Percentiles rank a stretch among this genome's conserved stretches.
Evolutionary conservation across 176 grass and related monocot species (phyloP).

Genomic region (Sorghum bicolor): DNA sequence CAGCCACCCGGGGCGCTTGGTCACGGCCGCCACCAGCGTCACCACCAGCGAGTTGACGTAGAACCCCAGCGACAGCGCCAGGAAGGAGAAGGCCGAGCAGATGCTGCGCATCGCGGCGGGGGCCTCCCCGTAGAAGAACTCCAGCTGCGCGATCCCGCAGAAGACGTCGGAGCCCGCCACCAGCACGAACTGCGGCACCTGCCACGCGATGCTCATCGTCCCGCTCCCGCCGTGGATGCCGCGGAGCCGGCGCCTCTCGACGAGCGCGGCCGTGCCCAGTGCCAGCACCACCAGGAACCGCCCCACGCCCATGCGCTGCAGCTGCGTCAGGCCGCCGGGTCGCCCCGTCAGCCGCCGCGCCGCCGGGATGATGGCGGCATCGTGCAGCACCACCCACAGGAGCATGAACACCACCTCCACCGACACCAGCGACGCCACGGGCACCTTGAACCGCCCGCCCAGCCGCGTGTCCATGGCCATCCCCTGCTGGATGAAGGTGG

Average conservation of each 20-base stretch:
- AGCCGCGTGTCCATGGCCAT: slow-evolving; percentile 54
- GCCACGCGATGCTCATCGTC: slow-evolving; percentile 53
- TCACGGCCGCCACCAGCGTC: slow-evolving; percentile 42
- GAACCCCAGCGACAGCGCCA: slow-evolving; percentile 59
- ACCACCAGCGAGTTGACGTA: slow-evolving; percentile 74
- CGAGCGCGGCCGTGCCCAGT: slow-evolving; percentile 52
- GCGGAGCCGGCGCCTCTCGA: slow-evolving; percentile 54
- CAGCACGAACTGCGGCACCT: slow-evolving; percentile 73
- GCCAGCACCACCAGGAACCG: slow-evolving; percentile 55
- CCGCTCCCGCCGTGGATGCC: background rate
- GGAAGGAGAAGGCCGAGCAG: slow-evolving; percentile 71
- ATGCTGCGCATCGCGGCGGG: slow-evolving; percentile 76
- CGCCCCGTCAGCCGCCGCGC: slow-evolving; percentile 25
- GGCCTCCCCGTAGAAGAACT: slow-evolving; percentile 87
- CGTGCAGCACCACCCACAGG: slow-evolving; percentile 55
- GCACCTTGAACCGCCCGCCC: slow-evolving; percentile 41
- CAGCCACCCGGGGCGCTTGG: slow-evolving; percentile 40
- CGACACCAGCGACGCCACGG: slow-evolving; percentile 51
- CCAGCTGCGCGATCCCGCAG: slow-evolving; percentile 69
- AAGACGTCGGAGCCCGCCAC: slow-evolving; percentile 68
- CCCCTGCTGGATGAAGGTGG: slow-evolving; percentile 86
- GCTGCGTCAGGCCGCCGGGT: slow-evolving; percentile 38
- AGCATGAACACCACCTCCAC: slow-evolving; percentile 63
- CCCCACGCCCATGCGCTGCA: slow-evolving; percentile 86
- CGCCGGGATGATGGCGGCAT: slow-evolving; percentile 40